Conservation (phyloP, 306 rosid genomes). For the Quercus bicolor region DNA sequence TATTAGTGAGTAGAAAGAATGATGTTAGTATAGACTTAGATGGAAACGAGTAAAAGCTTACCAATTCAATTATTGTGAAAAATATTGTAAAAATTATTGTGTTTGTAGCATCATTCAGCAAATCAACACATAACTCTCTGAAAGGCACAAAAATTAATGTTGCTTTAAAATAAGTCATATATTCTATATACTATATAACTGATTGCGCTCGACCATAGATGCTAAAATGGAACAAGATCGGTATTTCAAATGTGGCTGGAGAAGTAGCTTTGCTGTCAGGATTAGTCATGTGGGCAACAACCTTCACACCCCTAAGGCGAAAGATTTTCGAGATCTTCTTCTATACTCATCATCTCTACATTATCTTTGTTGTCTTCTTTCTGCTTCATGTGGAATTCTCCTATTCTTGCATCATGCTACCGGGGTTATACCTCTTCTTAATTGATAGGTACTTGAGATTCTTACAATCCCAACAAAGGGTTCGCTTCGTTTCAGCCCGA, state of each 20-base stretch:
- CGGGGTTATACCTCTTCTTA: conserved; percentile 60
- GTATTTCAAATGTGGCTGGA: conserved; percentile 58
- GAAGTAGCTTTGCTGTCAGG: conserved; percentile 47
- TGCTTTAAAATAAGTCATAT: no score
- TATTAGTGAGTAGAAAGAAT: no score
- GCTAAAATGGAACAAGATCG: conserved; percentile 45
- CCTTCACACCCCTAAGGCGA: conserved; percentile 41
- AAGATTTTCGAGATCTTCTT: conserved; percentile 53
- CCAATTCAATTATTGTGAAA: no score
- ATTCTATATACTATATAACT: no score
- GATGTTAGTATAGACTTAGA: no score
- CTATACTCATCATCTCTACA: conserved; percentile 50
- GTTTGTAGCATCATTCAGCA: no score
- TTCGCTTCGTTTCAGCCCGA: conserved; percentile 36
- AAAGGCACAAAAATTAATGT: no score
- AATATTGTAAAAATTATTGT: no score
- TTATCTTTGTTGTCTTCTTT: conserved; percentile 51
- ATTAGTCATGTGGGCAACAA: conserved; percentile 50
- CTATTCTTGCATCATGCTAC: conserved; percentile 47
- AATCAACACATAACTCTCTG: no score
- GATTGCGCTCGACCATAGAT: conserved; percentile 26
- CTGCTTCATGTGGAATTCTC: conserved; percentile 56
- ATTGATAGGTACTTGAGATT: conserved; percentile 51
- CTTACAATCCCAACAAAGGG: conserved; percentile 46
- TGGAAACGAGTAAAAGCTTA: no score